phyloP scores from a whole-genome alignment of 1,139 yeast genomes.

The Hansenula sp. region DNA sequence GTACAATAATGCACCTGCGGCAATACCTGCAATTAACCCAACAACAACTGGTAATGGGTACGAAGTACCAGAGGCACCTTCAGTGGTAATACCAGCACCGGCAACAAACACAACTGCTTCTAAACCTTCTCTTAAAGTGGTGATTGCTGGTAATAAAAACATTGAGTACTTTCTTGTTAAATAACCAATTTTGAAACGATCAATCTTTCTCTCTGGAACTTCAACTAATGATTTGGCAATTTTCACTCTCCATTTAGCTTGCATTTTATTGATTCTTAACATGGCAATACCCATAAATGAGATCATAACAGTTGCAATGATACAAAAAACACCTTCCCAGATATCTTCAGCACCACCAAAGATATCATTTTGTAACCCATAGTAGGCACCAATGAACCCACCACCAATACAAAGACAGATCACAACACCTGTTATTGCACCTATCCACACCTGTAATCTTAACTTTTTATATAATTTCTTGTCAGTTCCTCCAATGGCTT shows the following conservation, averaged over 20 bases:
- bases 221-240: constrained; percentile 34
- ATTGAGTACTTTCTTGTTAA: constrained; percentile 62
- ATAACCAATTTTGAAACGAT: constrained; percentile 32
- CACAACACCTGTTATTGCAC: constrained; percentile 67
- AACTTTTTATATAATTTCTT: constrained; percentile 34
- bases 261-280: constrained; percentile 81
- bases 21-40: constrained; percentile 71
- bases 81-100: constrained; percentile 69
- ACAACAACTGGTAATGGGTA: constrained; percentile 82
- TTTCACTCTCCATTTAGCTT: constrained; percentile 65
- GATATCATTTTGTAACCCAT: constrained; percentile 71
- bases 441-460: constrained; percentile 77
- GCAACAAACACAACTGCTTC: constrained; percentile 92
- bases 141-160: constrained; percentile 75
- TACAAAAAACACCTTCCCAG: constrained; percentile 90
- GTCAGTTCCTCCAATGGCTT: constrained; percentile 34
- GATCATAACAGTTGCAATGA: constrained; percentile 75
- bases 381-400: constrained; percentile 71
- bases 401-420: constrained; percentile 78
- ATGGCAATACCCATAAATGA: constrained; percentile 88
- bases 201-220: constrained; percentile 31
- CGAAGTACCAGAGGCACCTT: constrained; percentile 50
- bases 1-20: constrained; percentile 66
- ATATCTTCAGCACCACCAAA: constrained; percentile 82
- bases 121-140: constrained; percentile 85